These are phyloP conservation scores for Aspergillus brunneoviolaceus DNA, from an alignment of 2,329 filamentous ascomycete species.

Conservation along the genomic window DNA sequence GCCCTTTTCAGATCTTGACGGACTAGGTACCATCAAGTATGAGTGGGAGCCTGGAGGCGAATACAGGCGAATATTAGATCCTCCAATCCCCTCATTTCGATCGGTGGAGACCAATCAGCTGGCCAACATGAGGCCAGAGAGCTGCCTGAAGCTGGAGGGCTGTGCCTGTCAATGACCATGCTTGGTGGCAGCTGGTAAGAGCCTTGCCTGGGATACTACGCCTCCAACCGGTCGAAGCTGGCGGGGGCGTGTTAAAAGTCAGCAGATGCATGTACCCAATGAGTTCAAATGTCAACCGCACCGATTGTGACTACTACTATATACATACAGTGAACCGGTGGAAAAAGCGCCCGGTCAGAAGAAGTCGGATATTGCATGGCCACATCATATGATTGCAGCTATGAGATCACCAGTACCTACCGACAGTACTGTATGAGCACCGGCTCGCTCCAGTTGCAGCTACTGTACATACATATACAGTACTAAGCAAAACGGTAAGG, in stretches of 20 bases:
- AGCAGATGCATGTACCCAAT: slow-evolving; percentile 3
- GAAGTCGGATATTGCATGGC: neutral
- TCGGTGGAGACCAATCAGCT: no score
- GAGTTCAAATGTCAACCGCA: neutral
- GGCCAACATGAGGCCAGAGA: no score
- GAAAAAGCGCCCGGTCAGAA: neutral
- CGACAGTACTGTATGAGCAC: no score
- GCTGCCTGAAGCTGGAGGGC: neutral
- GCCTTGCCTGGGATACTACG: no score
- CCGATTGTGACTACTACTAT: neutral
- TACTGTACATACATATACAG: neutral
- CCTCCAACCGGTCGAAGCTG: no score
- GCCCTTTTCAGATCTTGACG: no score
- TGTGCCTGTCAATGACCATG: neutral
- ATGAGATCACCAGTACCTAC: no score
- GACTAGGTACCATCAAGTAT: no score
- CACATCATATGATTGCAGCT: neutral
- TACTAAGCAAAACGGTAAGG: neutral
- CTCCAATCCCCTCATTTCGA: no score
- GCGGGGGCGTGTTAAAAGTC: neutral
- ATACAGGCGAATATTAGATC: no score
- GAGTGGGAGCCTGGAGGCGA: no score
- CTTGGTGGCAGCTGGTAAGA: neutral
- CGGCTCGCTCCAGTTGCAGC: no score
- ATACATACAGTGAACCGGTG: neutral